These are phyloP conservation scores for Trametes polyzona DNA, from an alignment of 1,284 basidiomycete genomes.

Conservation along the genomic window DNA sequence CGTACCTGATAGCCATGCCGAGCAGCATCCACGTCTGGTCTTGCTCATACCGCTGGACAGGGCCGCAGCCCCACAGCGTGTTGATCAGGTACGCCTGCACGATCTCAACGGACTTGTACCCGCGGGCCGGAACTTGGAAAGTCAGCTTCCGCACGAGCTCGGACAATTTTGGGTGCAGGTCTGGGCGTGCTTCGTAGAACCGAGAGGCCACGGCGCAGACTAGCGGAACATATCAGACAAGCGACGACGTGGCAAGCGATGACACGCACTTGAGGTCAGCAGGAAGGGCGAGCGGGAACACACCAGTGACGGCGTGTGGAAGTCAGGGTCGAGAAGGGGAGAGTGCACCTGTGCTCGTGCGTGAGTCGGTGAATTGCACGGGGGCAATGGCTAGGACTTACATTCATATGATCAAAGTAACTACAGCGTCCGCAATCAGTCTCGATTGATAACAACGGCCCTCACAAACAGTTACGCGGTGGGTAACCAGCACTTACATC, in stretches of 20 bases:
- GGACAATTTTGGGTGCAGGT: conserved; percentile 81
- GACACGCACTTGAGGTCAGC: conserved; percentile 82
- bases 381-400: conserved; percentile 39
- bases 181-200: conserved; percentile 85
- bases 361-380: conserved; percentile 20
- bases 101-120: conserved; percentile 96
- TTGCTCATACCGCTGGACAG: conserved; percentile 93
- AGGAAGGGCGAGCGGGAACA: conserved; percentile 92
- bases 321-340: conserved; percentile 78
- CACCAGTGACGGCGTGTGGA: conserved; percentile 91
- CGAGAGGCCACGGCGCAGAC: conserved; percentile 94
- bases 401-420: conserved; percentile 79
- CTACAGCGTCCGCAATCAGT: conserved; percentile 41
- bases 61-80: conserved; percentile 86
- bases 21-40: conserved; percentile 94
- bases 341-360: conserved; percentile 60
- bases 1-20: conserved; percentile 82
- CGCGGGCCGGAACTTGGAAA: conserved; percentile 82
- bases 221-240: conserved; percentile 36
- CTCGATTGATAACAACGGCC: conserved; percentile 11
- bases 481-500: conserved; percentile 57
- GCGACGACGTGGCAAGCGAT: conserved; percentile 1
- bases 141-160: conserved; percentile 91
- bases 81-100: conserved; percentile 90
- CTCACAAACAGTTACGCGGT: conserved; percentile 1